Conservation (phyloP, 129 eudicot species). For the Deinandra increscens region DNA sequence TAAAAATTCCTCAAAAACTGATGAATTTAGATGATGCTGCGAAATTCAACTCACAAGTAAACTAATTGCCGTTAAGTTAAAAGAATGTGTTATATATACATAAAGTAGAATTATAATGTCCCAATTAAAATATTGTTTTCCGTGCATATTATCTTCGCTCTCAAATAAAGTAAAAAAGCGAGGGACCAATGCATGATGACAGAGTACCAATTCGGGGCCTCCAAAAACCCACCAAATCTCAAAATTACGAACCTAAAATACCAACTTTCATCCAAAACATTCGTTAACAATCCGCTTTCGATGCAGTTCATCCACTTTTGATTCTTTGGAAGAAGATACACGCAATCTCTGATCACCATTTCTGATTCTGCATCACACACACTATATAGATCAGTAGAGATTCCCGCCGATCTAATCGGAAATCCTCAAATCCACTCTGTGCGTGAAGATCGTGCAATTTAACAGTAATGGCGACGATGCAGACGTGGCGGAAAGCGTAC, state of each 20-base stretch:
- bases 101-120: not conserved
- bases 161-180: constrained; percentile 19
- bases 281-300: constrained; percentile 5
- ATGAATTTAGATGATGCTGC: no score
- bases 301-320: constrained; percentile 10
- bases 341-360: constrained; percentile 28
- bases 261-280: not conserved
- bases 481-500: constrained; percentile 82
- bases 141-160: not conserved
- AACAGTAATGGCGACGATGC: constrained; percentile 56
- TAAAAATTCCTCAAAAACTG: no score
- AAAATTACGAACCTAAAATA: not conserved
- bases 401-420: constrained; percentile 23
- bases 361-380: not conserved
- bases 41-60: no score
- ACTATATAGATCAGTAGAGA: constrained; percentile 11
- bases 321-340: constrained; percentile 26
- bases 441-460: not conserved
- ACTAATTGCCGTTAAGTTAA: no score
- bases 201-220: constrained; percentile 16
- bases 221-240: constrained; percentile 23
- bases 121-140: not conserved
- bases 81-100: no score
- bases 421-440: not conserved
- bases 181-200: constrained; percentile 31